These are phyloP conservation scores for Mortierella sp. DNA, from an alignment of 371 early-diverging fungal genomes.

Conservation along the genomic window DNA sequence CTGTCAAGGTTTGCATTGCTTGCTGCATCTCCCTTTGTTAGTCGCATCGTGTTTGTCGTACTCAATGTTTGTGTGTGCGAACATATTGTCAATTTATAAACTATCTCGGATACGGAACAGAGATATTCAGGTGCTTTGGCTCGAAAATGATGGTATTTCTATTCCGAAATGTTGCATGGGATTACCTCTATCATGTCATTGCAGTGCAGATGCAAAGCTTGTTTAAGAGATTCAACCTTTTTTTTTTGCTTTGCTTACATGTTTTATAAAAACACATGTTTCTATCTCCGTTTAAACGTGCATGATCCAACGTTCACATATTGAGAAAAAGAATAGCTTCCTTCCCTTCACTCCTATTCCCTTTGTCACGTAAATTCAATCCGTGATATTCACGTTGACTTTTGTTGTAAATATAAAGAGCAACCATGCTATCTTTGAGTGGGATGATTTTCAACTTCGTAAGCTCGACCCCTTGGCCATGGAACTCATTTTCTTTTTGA, in stretches of 20 bases:
- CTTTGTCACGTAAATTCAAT: not conserved
- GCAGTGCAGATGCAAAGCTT: conserved; percentile 3
- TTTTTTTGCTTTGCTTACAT: no score
- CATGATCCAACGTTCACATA: no score
- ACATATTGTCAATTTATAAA: not conserved
- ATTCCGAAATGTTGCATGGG: conserved; percentile 12
- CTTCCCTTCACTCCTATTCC: no score
- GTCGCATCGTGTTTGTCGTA: not conserved
- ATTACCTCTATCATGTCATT: not conserved
- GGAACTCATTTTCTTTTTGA: no score
- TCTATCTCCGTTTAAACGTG: no score
- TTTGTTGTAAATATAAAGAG: not conserved
- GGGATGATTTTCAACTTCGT: not conserved
- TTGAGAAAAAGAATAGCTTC: no score
- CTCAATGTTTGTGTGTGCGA: conserved; percentile 18
- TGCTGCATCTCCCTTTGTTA: no score
- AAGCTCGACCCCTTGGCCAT: not conserved
- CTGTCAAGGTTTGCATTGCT: no score
- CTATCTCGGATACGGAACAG: not conserved
- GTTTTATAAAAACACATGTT: no score
- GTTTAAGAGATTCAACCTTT: not conserved
- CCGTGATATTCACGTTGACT: not conserved
- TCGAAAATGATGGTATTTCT: conserved; percentile 29
- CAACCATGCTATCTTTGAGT: not conserved
- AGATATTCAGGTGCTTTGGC: conserved; percentile 30